Conservation (phyloP, 805 yeast genomes). For the Nakazawaea pomicola region DNA sequence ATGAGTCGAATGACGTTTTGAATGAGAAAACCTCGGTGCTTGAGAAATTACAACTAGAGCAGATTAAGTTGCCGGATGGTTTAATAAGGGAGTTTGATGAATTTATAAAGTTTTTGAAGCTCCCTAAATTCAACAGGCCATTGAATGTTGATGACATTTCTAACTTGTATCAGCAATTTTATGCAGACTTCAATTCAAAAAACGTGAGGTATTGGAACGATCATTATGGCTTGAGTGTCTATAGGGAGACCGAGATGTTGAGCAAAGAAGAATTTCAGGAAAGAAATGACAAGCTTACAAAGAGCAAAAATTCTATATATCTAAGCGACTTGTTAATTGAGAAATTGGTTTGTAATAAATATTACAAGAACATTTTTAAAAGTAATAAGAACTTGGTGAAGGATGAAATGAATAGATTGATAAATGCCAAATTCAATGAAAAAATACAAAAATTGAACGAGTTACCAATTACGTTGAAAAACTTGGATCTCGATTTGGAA, state of each 20-base stretch:
- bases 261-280: constrained; percentile 11
- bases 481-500: constrained; percentile 25
- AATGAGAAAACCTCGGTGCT: background rate
- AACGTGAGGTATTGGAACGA: constrained; percentile 17
- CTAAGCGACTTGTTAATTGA: constrained; percentile 26
- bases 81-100: constrained; percentile 21
- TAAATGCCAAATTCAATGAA: constrained; percentile 21
- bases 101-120: constrained; percentile 26
- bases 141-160: constrained; percentile 30
- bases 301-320: constrained; percentile 17
- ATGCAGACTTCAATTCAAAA: constrained; percentile 21
- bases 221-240: constrained; percentile 11
- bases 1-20: background rate
- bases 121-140: constrained; percentile 31
- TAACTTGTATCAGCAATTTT: constrained; percentile 29
- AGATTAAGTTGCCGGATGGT: constrained; percentile 22
- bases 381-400: constrained; percentile 24
- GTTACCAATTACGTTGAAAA: constrained; percentile 20
- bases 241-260: constrained; percentile 8
- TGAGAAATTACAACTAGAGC: background rate
- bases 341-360: constrained; percentile 27
- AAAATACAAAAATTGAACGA: constrained; percentile 23
- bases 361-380: constrained; percentile 27
- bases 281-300: constrained; percentile 3
- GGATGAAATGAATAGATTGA: constrained; percentile 24